phyloP scores from a whole-genome alignment of 139 green algal genomes.

The Dunaliella sp. region DNA sequence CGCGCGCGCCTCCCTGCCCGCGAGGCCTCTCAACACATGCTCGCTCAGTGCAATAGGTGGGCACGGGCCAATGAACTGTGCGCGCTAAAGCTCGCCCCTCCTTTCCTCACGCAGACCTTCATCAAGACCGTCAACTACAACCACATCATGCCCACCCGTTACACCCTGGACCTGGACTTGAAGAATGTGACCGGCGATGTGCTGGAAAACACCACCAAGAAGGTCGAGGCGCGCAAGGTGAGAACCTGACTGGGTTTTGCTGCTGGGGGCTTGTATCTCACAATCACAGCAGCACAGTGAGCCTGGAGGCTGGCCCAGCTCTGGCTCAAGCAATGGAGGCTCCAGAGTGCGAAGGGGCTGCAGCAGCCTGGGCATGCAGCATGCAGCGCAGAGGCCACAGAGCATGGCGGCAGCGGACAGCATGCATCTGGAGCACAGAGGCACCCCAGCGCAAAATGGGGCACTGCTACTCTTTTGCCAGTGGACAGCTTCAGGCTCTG shows the following conservation, averaged over 20 bases:
- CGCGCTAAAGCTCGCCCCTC: too few relatives aligned
- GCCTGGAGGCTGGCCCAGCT: too few relatives aligned
- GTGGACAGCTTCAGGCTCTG: too few relatives aligned
- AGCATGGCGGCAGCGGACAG: too few relatives aligned
- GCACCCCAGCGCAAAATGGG: too few relatives aligned
- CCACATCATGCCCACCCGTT: constrained; percentile 99
- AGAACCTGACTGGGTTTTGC: neutral
- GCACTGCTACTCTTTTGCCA: too few relatives aligned
- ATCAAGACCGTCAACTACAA: constrained; percentile 99
- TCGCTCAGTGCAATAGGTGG: neutral
- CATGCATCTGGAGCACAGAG: too few relatives aligned
- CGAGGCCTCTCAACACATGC: neutral
- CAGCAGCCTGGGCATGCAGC: neutral
- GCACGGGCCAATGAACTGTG: too few relatives aligned
- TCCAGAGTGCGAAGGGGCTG: neutral
- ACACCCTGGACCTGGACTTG: constrained; percentile 97
- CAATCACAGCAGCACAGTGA: neutral
- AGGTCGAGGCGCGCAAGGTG: constrained; percentile 84
- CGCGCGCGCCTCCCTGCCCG: too few relatives aligned
- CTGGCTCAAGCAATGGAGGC: too few relatives aligned
- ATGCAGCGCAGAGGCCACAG: too few relatives aligned
- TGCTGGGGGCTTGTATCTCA: neutral
- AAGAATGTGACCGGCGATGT: constrained; percentile 84
- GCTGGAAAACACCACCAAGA: constrained; percentile 88
- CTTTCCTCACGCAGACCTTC: constrained; percentile 87